Percentiles rank a stretch among this genome's conserved stretches.
These are phyloP conservation scores for Lasiodiplodia gonubiensis DNA, from an alignment of 2,329 filamentous ascomycete species.

Conservation along the genomic window DNA sequence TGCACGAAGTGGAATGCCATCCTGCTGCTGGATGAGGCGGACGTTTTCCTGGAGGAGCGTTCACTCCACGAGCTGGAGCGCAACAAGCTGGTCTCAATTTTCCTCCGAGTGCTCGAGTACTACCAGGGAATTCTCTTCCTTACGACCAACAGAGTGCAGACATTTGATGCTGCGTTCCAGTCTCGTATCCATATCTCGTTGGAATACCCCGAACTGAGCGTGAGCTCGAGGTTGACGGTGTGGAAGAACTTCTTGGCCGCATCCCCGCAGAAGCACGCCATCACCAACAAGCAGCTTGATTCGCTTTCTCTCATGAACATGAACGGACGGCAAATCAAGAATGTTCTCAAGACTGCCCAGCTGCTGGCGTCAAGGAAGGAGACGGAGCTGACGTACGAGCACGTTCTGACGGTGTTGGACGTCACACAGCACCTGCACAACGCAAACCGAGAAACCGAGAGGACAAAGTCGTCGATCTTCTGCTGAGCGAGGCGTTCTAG, in stretches of 20 bases:
- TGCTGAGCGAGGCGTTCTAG: conserved; percentile 23
- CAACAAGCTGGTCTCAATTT: conserved; percentile 39
- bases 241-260: conserved; percentile 54
- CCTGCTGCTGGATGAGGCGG: conserved; percentile 59
- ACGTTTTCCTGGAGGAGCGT: conserved; percentile 41
- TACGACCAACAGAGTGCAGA: conserved; percentile 48
- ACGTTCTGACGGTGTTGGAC: conserved; percentile 45
- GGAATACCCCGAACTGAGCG: conserved; percentile 50
- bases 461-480: conserved; percentile 31
- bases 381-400: conserved; percentile 36
- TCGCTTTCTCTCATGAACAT: conserved; percentile 40
- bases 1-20: conserved; percentile 58
- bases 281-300: conserved; percentile 40
- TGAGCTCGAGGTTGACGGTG: conserved; percentile 45
- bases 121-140: conserved; percentile 37
- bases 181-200: conserved; percentile 53
- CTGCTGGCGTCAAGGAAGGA: conserved; percentile 36
- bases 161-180: conserved; percentile 54
- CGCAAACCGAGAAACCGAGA: conserved; percentile 38
- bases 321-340: conserved; percentile 53
- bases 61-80: conserved; percentile 31
- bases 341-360: conserved; percentile 49
- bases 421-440: conserved; percentile 50
- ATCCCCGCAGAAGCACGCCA: conserved; percentile 34
- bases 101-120: conserved; percentile 50